A percentile compares a stretch with the other conserved stretches of the same genome.
Conservation (phyloP, 176 grass and related monocot genomes). For the bread wheat (Triticum aestivum) region IWGSC_CS_RefSeq_v2.1 NC_057794.1:462392433-462392932, state of each 20-base stretch:
- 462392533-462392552: slow-evolving; percentile 54
- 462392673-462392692: slow-evolving; percentile 61
- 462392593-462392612: background rate
- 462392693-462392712: slow-evolving; percentile 74
- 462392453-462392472: background rate
- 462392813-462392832: slow-evolving; percentile 75
- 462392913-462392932: background rate
- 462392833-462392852: slow-evolving; percentile 54
- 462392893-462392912: slow-evolving; percentile 7
- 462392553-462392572: slow-evolving; percentile 60
- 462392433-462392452: background rate
- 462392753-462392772: slow-evolving; percentile 75
- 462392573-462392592: slow-evolving; percentile 28
- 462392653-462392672: background rate
- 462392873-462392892: background rate
- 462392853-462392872: slow-evolving; percentile 52
- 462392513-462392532: slow-evolving; percentile 16
- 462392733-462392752: slow-evolving; percentile 84
- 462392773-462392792: slow-evolving; percentile 66
- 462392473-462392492: background rate
- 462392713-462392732: slow-evolving; percentile 51
- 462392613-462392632: slow-evolving; percentile 4
- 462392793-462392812: slow-evolving; percentile 58
- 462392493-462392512: background rate
- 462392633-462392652: background rate